Evolutionary conservation across 208 protist species (phyloP), one percentile per base, ranked within the genome.

Genomic region (Acanthamoeba healyi): DNA sequence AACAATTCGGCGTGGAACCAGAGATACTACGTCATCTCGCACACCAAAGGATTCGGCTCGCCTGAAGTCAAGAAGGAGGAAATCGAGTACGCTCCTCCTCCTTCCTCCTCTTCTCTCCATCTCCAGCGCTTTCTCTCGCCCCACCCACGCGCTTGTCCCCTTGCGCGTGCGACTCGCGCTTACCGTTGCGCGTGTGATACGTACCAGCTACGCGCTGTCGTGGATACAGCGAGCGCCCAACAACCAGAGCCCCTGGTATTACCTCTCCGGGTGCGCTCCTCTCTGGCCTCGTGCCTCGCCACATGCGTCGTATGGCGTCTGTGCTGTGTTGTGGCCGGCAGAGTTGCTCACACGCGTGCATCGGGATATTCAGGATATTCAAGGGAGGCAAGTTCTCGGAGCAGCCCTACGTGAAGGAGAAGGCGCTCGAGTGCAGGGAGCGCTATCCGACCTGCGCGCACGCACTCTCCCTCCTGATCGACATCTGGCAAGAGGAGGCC

Each of bases 1-100:
- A 99, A 99, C 91, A 99, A 99, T 93, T 98, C 96, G 63, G 98
- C 97, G 7, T 99, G 98, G 98, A 98, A 98, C 87, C 96, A 99
- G 56, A 51, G 97, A 32, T 97, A 96, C 89, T 98, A 97, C 94
- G 84, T 98, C 0, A 79, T 98, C 26, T 90, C 70, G 38, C 42
- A 84, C 54, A 82, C 72, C 22, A 46, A 6, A 24, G 72, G 42
- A 9, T 54, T 82, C n/a, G 42, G 14, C 32, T 54, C 40, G 12
- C 72, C 42, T 26, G 72, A 82, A 9, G 72, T 82, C 72, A 82
- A 82, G 42, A 10, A 40, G 72, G 5, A 82, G 42, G 72, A 82
- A 24, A 82, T 82, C 72, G 72, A 82, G 72, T 82, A 44, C 22
- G n/a, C 22, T 82, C 22, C 12, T 54, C 72, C 12, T 51, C 22